phyloP scores from a whole-genome alignment of 225 moss, liverwort and hornwort species.

The Polytrichum formosum region DNA sequence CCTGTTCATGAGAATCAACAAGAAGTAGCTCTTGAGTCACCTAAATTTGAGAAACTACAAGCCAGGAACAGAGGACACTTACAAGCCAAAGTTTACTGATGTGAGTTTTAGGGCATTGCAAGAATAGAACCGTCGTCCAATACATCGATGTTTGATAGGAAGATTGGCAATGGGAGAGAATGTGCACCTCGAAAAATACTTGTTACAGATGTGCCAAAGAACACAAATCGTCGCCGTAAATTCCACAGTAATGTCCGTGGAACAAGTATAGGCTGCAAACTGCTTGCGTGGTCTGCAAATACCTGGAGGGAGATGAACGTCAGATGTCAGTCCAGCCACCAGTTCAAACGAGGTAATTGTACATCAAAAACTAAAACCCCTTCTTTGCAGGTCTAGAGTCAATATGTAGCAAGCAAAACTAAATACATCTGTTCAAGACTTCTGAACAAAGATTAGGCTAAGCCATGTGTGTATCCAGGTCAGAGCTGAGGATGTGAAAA shows the following conservation, averaged over 20 bases:
- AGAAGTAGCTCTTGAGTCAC: not conserved
- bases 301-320: conserved; percentile 35
- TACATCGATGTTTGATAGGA: too few species aligned
- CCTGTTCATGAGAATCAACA: conserved; percentile 24
- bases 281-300: conserved; percentile 84
- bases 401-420: not conserved
- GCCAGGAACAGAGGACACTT: too few species aligned
- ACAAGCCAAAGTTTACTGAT: too few species aligned
- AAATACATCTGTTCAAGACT: not conserved
- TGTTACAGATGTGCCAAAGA: conserved; percentile 83
- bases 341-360: too few species aligned
- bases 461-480: too few species aligned
- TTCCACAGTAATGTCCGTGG: conserved; percentile 78
- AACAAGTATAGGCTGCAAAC: conserved; percentile 60
- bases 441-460: too few species aligned
- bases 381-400: not conserved
- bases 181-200: conserved; percentile 74
- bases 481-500: too few species aligned
- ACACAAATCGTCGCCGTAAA: conserved; percentile 76
- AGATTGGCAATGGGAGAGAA: too few species aligned
- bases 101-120: too few species aligned
- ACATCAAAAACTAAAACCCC: not conserved
- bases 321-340: too few species aligned
- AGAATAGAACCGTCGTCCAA: too few species aligned
- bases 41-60: too few species aligned